phyloP scores from a whole-genome alignment of 345 rosid species.

The Cardamine occulta region DNA sequence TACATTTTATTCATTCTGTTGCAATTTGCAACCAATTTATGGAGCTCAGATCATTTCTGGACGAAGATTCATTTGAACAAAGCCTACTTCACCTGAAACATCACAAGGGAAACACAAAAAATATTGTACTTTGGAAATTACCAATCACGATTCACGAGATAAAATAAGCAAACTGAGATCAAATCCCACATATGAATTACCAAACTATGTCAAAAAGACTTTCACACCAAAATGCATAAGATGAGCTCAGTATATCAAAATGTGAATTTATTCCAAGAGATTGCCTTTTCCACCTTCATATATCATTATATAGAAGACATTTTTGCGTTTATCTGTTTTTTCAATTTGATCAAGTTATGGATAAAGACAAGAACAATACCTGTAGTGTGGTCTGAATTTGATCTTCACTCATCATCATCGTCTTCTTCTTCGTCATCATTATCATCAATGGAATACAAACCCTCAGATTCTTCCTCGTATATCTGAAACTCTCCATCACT shows the following conservation, averaged over 20 bases:
- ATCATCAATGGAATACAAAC: conserved; percentile 48
- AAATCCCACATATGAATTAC: neutral
- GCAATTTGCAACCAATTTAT: conserved; percentile 16
- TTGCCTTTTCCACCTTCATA: neutral
- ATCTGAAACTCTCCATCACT: conserved; percentile 84
- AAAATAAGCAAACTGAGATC: neutral
- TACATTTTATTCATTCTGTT: conserved; percentile 2
- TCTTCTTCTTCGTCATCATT: conserved; percentile 35
- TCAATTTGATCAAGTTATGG: conserved; percentile 4
- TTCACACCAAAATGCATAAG: conserved; percentile 19
- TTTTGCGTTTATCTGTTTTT: neutral
- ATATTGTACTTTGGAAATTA: neutral
- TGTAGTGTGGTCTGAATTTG: neutral
- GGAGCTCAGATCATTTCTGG: neutral
- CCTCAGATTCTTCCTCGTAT: conserved; percentile 80
- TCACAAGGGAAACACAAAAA: conserved; percentile 18
- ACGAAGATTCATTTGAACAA: conserved; percentile 20
- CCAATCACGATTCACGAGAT: conserved; percentile 21
- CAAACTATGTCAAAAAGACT: neutral
- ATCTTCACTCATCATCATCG: conserved; percentile 31
- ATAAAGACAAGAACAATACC: conserved; percentile 27
- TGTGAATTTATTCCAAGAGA: conserved; percentile 7
- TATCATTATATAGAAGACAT: neutral
- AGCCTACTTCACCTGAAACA: conserved; percentile 38
- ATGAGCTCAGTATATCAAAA: neutral